Evolutionary conservation across 768 basidiomycete species (phyloP).

Genomic region (Cantharellus anzutake): DNA sequence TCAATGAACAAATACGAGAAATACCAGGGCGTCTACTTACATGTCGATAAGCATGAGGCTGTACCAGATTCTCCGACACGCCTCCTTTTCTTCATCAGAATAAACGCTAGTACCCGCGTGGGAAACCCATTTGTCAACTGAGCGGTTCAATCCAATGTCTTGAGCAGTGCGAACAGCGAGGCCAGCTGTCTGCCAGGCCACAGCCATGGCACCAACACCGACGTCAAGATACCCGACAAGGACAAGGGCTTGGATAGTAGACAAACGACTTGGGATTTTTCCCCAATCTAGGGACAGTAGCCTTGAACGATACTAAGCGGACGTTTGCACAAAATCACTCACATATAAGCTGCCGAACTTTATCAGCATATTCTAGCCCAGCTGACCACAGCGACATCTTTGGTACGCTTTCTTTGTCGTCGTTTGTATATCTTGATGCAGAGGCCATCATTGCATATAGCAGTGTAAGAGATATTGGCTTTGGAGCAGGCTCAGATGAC

Average conservation of each 20-base stretch:
- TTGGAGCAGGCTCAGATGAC: slow-evolving; percentile 8
- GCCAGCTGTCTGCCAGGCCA: slow-evolving; percentile 21
- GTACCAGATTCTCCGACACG: slow-evolving; percentile 15
- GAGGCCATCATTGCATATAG: slow-evolving; percentile 71
- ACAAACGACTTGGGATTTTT: slow-evolving; percentile 23
- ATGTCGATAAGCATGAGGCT: slow-evolving; percentile 13
- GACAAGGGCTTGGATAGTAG: slow-evolving; percentile 61
- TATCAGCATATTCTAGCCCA: slow-evolving; percentile 50
- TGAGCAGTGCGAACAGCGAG: slow-evolving; percentile 27
- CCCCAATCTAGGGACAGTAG: neutral
- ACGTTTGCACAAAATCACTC: neutral
- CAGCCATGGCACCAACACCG: slow-evolving; percentile 72
- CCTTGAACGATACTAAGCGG: neutral
- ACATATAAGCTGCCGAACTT: slow-evolving; percentile 42
- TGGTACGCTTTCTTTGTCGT: neutral
- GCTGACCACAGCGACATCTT: slow-evolving; percentile 58
- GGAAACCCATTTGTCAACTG: slow-evolving; percentile 62
- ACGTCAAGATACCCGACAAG: slow-evolving; percentile 72
- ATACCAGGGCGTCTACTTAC: neutral
- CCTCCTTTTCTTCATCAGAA: slow-evolving; percentile 16
- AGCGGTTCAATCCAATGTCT: slow-evolving; percentile 67
- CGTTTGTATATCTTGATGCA: slow-evolving; percentile 42
- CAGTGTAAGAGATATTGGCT: slow-evolving; percentile 35
- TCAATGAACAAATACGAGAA: neutral
- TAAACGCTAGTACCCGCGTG: slow-evolving; percentile 23